These are phyloP conservation scores for Pyrenochaeta sp. DNA, from an alignment of 2,329 filamentous ascomycete genomes.

Conservation along the genomic window DNA sequence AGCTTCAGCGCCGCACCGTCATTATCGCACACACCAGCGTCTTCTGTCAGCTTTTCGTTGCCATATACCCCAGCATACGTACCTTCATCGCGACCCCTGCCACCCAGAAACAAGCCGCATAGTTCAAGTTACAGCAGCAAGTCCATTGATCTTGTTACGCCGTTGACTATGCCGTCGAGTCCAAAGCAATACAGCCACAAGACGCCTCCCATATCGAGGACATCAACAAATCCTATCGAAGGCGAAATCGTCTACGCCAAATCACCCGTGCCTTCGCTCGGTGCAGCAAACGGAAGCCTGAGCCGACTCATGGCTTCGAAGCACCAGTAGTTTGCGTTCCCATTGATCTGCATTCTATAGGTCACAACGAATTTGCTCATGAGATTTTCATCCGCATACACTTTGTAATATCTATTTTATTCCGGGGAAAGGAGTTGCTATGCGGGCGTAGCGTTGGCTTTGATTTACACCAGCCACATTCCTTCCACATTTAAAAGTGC, in stretches of 20 bases:
- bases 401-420: constrained; percentile 5
- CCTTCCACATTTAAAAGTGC: too few relatives aligned
- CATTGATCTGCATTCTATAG: too few relatives aligned
- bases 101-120: constrained; percentile 49
- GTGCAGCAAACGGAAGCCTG: constrained; percentile 47
- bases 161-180: constrained; percentile 46
- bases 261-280: constrained; percentile 39
- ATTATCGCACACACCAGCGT: constrained; percentile 56
- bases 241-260: constrained; percentile 49
- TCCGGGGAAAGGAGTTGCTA: constrained; percentile 5
- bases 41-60: constrained; percentile 55
- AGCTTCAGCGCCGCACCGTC: constrained; percentile 52
- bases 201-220: constrained; percentile 39
- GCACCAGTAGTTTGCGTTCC: too few relatives aligned
- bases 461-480: too few relatives aligned
- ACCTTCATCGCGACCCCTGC: constrained; percentile 47
- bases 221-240: constrained; percentile 44
- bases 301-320: constrained; percentile 44
- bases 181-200: constrained; percentile 45
- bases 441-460: constrained; percentile 7
- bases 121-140: constrained; percentile 49
- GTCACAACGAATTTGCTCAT: neutral
- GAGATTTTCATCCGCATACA: constrained; percentile 1
- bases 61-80: constrained; percentile 51
- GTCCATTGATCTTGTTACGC: constrained; percentile 55